phyloP scores from a whole-genome alignment of 768 basidiomycete species.

The Lyophyllum decastes region DNA sequence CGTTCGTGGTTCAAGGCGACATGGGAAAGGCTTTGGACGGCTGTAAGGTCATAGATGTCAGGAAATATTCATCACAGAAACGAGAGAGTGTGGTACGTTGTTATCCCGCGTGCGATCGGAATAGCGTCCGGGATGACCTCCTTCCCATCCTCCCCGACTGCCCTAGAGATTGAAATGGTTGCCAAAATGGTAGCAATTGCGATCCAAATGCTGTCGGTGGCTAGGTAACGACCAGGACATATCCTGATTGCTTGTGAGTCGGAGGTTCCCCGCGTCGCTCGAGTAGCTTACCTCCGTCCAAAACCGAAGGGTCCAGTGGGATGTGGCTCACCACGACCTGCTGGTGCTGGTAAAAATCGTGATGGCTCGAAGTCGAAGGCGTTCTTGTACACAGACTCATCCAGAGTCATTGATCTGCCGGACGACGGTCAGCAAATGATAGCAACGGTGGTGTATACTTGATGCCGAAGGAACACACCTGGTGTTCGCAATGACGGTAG shows the following conservation, averaged over 20 bases:
- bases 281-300: constrained; percentile 11
- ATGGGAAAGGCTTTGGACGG: background rate
- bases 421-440: too few relatives aligned
- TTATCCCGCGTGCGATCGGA: background rate
- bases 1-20: background rate
- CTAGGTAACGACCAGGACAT: constrained; percentile 27
- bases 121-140: background rate
- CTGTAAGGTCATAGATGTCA: background rate
- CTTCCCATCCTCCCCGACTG: constrained; percentile 6
- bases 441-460: too few relatives aligned
- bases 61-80: background rate
- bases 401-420: constrained; percentile 14
- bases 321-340: constrained; percentile 12
- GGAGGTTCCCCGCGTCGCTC: background rate
- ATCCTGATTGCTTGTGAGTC: background rate
- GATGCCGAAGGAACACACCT: background rate
- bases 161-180: constrained; percentile 3
- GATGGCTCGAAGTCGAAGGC: constrained; percentile 10
- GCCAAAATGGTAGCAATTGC: constrained; percentile 9
- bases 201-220: constrained; percentile 35
- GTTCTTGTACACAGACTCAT: constrained; percentile 12
- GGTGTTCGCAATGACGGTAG: constrained; percentile 13
- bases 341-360: constrained; percentile 14
- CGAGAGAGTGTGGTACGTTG: background rate
- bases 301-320: constrained; percentile 14